These are phyloP conservation scores for Prototheca cutis DNA, from an alignment of 163 green algal genomes.

Conservation along the genomic window DNA sequence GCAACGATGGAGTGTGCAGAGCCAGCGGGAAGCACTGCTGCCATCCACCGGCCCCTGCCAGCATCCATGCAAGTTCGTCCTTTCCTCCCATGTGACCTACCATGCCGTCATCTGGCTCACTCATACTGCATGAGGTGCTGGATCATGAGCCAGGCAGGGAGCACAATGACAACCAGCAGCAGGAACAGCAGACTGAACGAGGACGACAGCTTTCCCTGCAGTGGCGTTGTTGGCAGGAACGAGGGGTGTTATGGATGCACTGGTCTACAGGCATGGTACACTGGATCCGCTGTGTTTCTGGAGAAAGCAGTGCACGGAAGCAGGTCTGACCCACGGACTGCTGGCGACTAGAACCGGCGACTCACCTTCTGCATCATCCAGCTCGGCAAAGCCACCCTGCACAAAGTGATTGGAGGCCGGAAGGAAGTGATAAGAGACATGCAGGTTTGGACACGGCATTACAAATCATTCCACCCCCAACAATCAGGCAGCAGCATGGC, in stretches of 20 bases:
- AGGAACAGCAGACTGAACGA: constrained; percentile 72
- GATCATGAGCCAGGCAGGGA: constrained; percentile 64
- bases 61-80: no score
- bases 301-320: no score
- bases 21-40: no score
- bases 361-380: constrained; percentile 67
- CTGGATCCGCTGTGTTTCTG: no score
- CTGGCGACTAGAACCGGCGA: neutral
- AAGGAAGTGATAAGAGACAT: neutral
- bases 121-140: constrained; percentile 74
- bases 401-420: constrained; percentile 41
- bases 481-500: neutral
- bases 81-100: no score
- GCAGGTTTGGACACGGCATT: neutral
- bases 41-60: no score
- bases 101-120: no score
- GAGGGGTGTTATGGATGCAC: no score
- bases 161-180: constrained; percentile 72
- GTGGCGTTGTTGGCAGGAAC: no score
- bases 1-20: no score
- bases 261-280: no score
- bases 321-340: no score
- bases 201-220: constrained; percentile 35
- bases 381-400: constrained; percentile 82
- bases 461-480: neutral